These are phyloP conservation scores for Dipodascus albidus DNA, from an alignment of 805 yeast genomes.

Conservation along the genomic window DNA sequence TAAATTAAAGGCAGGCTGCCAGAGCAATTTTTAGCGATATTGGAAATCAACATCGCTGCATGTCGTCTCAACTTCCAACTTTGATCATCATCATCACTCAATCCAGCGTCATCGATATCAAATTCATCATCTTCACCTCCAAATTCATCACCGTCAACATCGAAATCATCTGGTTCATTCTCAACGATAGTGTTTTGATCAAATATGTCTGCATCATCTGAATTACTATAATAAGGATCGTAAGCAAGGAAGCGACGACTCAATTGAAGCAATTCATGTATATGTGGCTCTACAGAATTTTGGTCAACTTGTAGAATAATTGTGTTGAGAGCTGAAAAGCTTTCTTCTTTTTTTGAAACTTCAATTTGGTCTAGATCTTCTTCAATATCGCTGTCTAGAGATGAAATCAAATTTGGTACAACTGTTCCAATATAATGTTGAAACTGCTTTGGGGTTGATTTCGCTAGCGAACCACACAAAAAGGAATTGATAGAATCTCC, in stretches of 20 bases:
- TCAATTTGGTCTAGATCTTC: slow-evolving; percentile 20
- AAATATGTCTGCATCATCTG: slow-evolving; percentile 24
- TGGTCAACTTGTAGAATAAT: slow-evolving; percentile 31
- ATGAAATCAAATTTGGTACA: slow-evolving; percentile 11
- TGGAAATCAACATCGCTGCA: slow-evolving; percentile 33
- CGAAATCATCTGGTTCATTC: slow-evolving; percentile 35
- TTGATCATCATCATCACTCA: slow-evolving; percentile 36
- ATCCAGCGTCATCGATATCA: slow-evolving; percentile 18
- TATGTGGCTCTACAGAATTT: slow-evolving; percentile 21
- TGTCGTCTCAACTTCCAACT: slow-evolving; percentile 55
- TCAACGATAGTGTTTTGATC: slow-evolving; percentile 9
- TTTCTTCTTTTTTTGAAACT: slow-evolving; percentile 41
- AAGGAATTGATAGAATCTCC: slow-evolving; percentile 9
- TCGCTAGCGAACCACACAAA: slow-evolving; percentile 20
- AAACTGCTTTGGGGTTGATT: slow-evolving; percentile 14
- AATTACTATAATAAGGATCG: slow-evolving; percentile 35
- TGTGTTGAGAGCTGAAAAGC: slow-evolving; percentile 30
- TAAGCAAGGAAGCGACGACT: slow-evolving; percentile 28
- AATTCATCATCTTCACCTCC: slow-evolving; percentile 19
- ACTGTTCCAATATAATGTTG: slow-evolving; percentile 9
- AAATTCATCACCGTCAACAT: slow-evolving; percentile 31
- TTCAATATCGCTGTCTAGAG: slow-evolving; percentile 21
- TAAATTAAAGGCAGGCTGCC: slow-evolving; percentile 22
- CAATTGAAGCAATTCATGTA: slow-evolving; percentile 22
- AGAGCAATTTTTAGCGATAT: slow-evolving; percentile 31